phyloP scores from a whole-genome alignment of 768 basidiomycete genomes.

The Rhizopogon vulgaris region DNA sequence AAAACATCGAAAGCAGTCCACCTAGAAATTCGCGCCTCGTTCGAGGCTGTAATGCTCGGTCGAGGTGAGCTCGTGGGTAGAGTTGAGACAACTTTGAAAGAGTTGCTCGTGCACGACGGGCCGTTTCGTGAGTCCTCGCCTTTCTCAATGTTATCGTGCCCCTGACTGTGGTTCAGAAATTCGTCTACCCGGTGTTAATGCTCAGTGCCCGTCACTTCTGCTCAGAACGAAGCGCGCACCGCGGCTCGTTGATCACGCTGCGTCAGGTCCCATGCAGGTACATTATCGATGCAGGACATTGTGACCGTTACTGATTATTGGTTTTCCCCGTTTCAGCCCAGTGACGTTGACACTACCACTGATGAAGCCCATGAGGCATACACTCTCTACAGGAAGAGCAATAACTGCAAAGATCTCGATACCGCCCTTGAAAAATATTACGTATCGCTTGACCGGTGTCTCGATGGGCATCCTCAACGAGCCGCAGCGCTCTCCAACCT shows the following conservation, averaged over 20 bases:
- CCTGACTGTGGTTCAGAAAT: neutral
- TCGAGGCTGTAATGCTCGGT: neutral
- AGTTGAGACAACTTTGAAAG: neutral
- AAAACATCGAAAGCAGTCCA: neutral
- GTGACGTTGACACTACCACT: neutral
- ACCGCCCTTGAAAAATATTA: neutral
- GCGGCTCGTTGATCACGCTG: neutral
- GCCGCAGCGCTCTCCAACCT: slow-evolving; percentile 1
- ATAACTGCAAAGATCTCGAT: neutral
- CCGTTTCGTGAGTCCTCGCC: neutral
- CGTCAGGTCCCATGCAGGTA: neutral
- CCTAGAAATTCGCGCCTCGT: neutral
- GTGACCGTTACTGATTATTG: neutral
- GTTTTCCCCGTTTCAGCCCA: neutral
- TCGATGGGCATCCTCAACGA: neutral
- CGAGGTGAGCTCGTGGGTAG: neutral
- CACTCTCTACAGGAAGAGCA: neutral
- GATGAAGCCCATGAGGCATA: neutral
- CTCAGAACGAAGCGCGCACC: neutral
- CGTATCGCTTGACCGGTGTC: neutral
- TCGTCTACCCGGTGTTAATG: no score
- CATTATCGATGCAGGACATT: neutral
- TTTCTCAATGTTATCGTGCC: neutral
- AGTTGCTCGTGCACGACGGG: neutral
- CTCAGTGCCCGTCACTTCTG: neutral